Evolutionary conservation across 2,329 filamentous ascomycete species (phyloP), one percentile per base, ranked within the genome.

Genomic region (Pyrenophora tritici-repentis): DNA sequence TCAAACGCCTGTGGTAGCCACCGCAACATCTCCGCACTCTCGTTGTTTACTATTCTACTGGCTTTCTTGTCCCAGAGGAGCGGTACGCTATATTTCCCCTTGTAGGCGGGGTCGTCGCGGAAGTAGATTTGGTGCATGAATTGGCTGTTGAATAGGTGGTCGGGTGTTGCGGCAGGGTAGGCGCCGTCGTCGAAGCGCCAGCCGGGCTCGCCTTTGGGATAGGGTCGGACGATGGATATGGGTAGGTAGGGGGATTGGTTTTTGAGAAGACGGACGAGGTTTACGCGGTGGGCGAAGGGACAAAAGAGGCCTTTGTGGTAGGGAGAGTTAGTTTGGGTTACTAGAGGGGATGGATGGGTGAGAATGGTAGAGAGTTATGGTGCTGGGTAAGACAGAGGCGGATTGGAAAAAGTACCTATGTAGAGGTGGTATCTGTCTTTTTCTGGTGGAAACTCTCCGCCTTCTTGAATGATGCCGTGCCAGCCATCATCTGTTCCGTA

Each of bases 91-190:
- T 86, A 87, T 16, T 80, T 75, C 0, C 84, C 84, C 56, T 82
- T 81, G 68, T 87, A 87, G 4, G 79, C 75, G 9, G 79, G 74
- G 58, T 87, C 83, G 2, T 80, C 83, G 49, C 77, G 79, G 71
- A 87, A 86, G 68, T 87, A 87, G 2, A 87, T 58, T 57, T 86
- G 80, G 59, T 86, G 81, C 57, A 88, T 66, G 66, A 82, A 86
- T 34, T 77, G 76, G 53, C 80, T 82, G 22, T 78, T 75, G 56
- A 83, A 87, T 4, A 87, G 74, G 24, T 80, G 77, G 62, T 88
- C 86, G 3, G 80, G 76, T 0, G 84, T 87, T 5, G 86, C 80
- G 13, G 77, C 81, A 14, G 79, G 80, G 61, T 87, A 87, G 0
- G 75, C 74, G 2, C 71, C 70, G 0, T 83, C 70, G 0, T 83